Percentiles rank a stretch among this genome's conserved stretches.
Evolutionary conservation across 2,329 filamentous ascomycete genomes (phyloP).

Genomic region (Coniochaeta ligniaria): DNA sequence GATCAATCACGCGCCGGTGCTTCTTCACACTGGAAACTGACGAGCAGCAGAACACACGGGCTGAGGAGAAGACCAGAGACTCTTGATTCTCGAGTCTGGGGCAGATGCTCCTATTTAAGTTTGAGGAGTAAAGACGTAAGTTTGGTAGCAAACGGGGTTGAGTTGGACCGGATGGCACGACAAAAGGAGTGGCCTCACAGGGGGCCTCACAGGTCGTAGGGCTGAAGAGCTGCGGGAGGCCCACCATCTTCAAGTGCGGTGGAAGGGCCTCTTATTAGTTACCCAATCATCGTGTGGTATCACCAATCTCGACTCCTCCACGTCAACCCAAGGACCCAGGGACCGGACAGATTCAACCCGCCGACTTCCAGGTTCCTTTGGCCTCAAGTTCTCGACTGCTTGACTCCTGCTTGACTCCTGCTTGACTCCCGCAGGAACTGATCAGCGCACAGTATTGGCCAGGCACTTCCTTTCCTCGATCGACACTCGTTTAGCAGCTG

Average conservation of each 20-base stretch:
- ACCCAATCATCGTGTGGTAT: not conserved
- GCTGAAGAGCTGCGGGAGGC: not conserved
- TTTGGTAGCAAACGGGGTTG: not conserved
- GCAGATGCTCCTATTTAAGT: too few relatives aligned
- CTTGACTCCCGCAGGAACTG: too few relatives aligned
- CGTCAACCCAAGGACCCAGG: not conserved
- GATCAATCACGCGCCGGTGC: not conserved
- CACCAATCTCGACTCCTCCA: not conserved
- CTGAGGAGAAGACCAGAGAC: not conserved
- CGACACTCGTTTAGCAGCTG: too few relatives aligned
- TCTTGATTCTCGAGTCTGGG: not conserved
- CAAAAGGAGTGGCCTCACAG: not conserved
- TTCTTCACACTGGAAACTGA: not conserved
- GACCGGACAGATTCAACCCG: not conserved
- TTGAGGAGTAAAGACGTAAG: too few relatives aligned
- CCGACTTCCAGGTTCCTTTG: not conserved
- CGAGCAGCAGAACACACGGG: not conserved
- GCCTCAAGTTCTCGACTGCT: not conserved
- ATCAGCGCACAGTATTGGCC: too few relatives aligned
- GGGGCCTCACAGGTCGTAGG: too few relatives aligned
- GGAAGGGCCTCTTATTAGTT: not conserved
- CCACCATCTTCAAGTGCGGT: not conserved
- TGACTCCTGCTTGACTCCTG: too few relatives aligned
- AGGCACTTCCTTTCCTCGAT: too few relatives aligned
- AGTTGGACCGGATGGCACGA: not conserved